Evolutionary conservation across 345 rosid genomes (phyloP).

Genomic region (Linum trigynum): DNA sequence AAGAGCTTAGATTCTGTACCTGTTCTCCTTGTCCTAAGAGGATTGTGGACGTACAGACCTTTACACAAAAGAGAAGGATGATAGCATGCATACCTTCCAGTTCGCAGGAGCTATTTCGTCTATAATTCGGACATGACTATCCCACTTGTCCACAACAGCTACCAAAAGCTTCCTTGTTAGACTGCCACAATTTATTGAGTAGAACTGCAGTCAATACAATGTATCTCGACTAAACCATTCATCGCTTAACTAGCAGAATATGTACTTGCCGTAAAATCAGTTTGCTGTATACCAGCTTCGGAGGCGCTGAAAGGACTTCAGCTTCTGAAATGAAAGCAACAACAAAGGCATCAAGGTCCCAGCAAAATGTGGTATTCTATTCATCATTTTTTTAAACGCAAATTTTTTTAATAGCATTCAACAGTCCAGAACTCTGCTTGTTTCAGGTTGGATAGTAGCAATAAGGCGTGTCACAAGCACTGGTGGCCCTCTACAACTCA

Average conservation of each 20-base stretch:
- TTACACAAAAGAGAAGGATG: background rate
- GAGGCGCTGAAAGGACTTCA: constrained; percentile 96
- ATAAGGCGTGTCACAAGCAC: background rate
- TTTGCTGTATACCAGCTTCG: constrained; percentile 93
- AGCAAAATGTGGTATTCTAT: background rate
- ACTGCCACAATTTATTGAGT: constrained; percentile 32
- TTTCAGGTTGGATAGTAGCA: background rate
- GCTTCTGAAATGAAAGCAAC: constrained; percentile 52
- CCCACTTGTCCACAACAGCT: constrained; percentile 82
- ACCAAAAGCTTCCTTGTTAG: constrained; percentile 88
- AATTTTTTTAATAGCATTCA: too few relatives aligned
- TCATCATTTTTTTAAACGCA: background rate
- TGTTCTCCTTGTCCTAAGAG: too few relatives aligned
- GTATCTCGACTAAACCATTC: background rate
- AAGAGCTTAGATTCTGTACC: too few relatives aligned
- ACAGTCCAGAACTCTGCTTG: background rate
- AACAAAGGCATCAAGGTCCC: constrained; percentile 4
- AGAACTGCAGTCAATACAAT: constrained; percentile 13
- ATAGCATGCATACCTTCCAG: constrained; percentile 63
- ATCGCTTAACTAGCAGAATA: background rate
- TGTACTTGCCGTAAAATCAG: constrained; percentile 64
- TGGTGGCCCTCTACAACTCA: background rate
- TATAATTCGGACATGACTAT: constrained; percentile 56
- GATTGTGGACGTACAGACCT: background rate
- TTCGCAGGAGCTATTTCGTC: constrained; percentile 64